Percentiles rank a stretch among this genome's conserved stretches.
phyloP scores from a whole-genome alignment of 2,329 filamentous ascomycete species.

The Microdochium bolleyi region DNA sequence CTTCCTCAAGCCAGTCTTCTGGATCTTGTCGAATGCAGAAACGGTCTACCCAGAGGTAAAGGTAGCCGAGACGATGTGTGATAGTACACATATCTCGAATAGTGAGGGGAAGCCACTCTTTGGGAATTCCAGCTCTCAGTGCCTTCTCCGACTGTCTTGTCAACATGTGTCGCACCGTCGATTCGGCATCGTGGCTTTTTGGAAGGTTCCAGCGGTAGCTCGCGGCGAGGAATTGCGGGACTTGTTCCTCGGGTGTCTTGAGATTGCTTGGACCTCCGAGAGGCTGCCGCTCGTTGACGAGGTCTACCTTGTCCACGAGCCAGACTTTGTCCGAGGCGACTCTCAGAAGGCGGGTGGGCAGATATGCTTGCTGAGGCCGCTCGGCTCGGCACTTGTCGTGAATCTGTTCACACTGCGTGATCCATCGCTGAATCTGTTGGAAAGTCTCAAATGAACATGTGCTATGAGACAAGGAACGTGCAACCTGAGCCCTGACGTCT shows the following conservation, averaged over 20 bases:
- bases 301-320: neutral
- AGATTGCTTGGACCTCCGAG: neutral
- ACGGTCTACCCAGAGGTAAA: neutral
- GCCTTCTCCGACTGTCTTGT: neutral
- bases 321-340: neutral
- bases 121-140: neutral
- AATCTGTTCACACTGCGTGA: neutral
- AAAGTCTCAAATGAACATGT: neutral
- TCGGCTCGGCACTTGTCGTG: neutral
- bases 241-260: too few species aligned
- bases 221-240: too few species aligned
- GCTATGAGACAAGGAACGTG: neutral
- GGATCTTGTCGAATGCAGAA: neutral
- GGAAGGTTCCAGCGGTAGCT: too few species aligned
- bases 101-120: neutral
- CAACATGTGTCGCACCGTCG: neutral
- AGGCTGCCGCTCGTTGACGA: neutral
- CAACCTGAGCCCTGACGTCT: neutral
- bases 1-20: neutral
- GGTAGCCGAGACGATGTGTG: neutral
- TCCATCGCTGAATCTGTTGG: neutral
- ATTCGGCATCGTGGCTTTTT: too few species aligned
- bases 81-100: neutral
- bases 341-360: neutral
- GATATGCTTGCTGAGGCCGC: neutral